Evolutionary conservation across 2,329 filamentous ascomycete species (phyloP).

Genomic region (Fusarium bulbicola): DNA sequence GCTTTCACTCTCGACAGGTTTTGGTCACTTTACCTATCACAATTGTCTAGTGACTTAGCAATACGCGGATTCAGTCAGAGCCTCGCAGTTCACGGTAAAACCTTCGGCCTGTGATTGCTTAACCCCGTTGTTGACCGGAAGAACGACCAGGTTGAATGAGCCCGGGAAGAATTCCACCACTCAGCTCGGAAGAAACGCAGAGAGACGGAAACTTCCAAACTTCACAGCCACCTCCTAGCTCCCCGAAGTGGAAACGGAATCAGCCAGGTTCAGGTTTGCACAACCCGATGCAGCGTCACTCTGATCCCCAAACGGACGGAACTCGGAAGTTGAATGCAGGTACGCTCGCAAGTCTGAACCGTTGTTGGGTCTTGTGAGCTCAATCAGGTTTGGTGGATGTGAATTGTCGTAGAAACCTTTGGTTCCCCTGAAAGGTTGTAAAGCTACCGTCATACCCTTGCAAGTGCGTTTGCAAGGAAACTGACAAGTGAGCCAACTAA

Average conservation of each 20-base stretch:
- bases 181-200: constrained; percentile 9
- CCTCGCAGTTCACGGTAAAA: background rate
- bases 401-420: constrained; percentile 1
- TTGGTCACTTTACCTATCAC: background rate
- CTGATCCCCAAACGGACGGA: constrained; percentile 4
- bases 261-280: constrained; percentile 11
- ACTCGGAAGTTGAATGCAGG: constrained; percentile 14
- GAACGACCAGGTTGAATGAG: background rate
- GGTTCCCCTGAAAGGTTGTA: constrained; percentile 11
- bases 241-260: constrained; percentile 6
- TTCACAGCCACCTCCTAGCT: constrained; percentile 14
- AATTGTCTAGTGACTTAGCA: background rate
- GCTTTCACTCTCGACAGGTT: background rate
- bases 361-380: background rate
- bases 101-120: background rate
- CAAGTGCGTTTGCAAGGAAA: background rate
- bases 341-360: background rate
- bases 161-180: constrained; percentile 25
- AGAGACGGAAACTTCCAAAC: constrained; percentile 11
- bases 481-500: constrained; percentile 12
- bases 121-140: background rate
- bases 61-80: background rate
- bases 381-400: background rate
- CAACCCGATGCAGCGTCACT: constrained; percentile 16
- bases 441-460: constrained; percentile 4